Percentiles rank a stretch among this genome's conserved stretches.
Evolutionary conservation across 176 grass and related monocot genomes (phyloP).

Genomic region (Metroxylon sagu): DNA sequence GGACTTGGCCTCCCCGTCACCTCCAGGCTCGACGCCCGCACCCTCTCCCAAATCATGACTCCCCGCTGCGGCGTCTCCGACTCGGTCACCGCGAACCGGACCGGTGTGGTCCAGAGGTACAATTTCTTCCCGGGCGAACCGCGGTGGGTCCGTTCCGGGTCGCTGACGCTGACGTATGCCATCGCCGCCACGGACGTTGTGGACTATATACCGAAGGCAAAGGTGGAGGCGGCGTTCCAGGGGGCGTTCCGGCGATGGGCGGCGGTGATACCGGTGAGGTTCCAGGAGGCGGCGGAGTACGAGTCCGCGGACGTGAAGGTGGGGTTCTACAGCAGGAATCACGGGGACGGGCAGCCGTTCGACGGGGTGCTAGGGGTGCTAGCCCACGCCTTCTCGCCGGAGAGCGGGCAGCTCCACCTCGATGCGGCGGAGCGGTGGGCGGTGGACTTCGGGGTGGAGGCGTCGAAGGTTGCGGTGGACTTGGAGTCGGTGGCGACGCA

Average conservation of each 20-base stretch:
- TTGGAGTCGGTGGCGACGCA: slow-evolving; percentile 84
- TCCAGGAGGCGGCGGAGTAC: slow-evolving; percentile 48
- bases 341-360: slow-evolving; percentile 86
- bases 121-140: slow-evolving; percentile 65
- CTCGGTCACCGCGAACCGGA: slow-evolving; percentile 13
- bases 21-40: slow-evolving; percentile 40
- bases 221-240: slow-evolving; percentile 47
- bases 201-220: slow-evolving; percentile 33
- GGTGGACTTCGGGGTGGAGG: slow-evolving; percentile 31
- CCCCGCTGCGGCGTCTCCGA: slow-evolving; percentile 75
- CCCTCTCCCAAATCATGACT: slow-evolving; percentile 52
- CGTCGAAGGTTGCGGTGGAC: slow-evolving; percentile 29
- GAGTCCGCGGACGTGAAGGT: slow-evolving; percentile 52
- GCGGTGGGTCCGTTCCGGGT: slow-evolving; percentile 47
- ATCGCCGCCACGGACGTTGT: slow-evolving; percentile 39
- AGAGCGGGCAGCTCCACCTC: slow-evolving; percentile 71
- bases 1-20: slow-evolving; percentile 48
- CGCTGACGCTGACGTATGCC: slow-evolving; percentile 61
- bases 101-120: slow-evolving; percentile 7
- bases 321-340: slow-evolving; percentile 61
- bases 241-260: slow-evolving; percentile 77
- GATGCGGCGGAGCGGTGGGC: slow-evolving; percentile 77
- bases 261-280: slow-evolving; percentile 57
- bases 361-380: slow-evolving; percentile 78
- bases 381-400: slow-evolving; percentile 79